A percentile compares a stretch with the other conserved stretches of the same genome.
Conservation (phyloP, 2,329 filamentous ascomycete genomes). For the Ophioceras dolichostomum region DNA sequence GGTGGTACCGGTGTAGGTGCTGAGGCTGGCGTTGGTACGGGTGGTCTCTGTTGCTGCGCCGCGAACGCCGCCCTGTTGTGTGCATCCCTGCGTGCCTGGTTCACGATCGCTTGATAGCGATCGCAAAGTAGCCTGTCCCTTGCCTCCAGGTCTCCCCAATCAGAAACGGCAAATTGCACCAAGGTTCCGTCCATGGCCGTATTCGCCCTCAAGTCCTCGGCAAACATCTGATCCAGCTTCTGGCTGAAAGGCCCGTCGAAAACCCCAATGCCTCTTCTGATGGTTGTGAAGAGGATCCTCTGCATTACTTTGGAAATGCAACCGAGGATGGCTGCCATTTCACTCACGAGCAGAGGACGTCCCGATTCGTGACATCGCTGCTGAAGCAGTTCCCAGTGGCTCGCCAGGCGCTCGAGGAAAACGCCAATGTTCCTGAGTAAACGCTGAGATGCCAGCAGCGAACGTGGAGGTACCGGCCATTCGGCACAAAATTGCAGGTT, state of each 20-base stretch:
- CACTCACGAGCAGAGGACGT: slow-evolving; percentile 20
- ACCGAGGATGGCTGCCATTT: slow-evolving; percentile 16
- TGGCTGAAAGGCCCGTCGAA: slow-evolving; percentile 2
- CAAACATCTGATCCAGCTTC: slow-evolving; percentile 12
- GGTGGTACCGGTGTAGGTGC: no score
- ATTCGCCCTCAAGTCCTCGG: slow-evolving; percentile 11
- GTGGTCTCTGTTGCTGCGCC: neutral
- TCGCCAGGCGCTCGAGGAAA: slow-evolving; percentile 30
- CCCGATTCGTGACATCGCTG: slow-evolving; percentile 5
- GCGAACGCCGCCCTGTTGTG: neutral
- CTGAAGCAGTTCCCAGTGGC: slow-evolving; percentile 24
- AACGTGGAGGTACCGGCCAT: slow-evolving; percentile 22
- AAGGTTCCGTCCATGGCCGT: neutral
- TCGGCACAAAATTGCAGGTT: slow-evolving; percentile 20
- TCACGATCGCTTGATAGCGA: neutral
- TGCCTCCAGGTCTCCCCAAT: neutral
- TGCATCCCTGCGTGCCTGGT: slow-evolving; percentile 1
- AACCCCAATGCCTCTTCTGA: slow-evolving; percentile 13
- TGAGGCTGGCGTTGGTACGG: neutral
- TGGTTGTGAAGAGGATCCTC: slow-evolving; percentile 16
- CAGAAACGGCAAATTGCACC: neutral
- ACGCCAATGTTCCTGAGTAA: slow-evolving; percentile 22
- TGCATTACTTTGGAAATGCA: slow-evolving; percentile 18
- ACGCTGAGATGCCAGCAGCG: neutral
- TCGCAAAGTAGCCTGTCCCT: neutral